Base-by-base conservation (phyloP, 495 filamentous ascomycete species). In the Daldinia caldariorum region DNA sequence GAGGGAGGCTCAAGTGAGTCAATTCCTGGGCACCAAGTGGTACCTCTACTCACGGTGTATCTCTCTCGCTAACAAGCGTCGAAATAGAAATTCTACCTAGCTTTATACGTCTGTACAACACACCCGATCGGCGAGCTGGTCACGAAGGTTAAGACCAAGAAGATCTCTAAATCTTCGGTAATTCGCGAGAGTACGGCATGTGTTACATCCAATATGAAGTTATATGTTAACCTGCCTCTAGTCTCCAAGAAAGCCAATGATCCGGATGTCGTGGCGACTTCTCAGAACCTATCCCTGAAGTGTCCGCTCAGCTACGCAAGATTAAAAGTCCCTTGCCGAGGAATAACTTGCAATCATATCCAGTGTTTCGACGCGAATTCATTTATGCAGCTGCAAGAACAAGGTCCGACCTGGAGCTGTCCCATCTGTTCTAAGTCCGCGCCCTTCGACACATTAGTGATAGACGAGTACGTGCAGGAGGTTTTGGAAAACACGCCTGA, bases 331-430 rank as follows among this genome's bases (percentile, higher is more conserved):
- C 95, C 95, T 8, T 91, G 92, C 71, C 89, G 95, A 43, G 93
- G 91, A 2, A 83, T 88, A 8, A 75, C 89, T 22, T 99, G 95
- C 77, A 90, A 85, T 7, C 95, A 99, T 79, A 93, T 94, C 43
- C 92, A 95, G 72, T 98, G 95, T 74, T 98, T 98, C 76, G 95
- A 99, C 78, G 95, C 90, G n/a, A 88, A 88, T 2, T 96, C 93
- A 2, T 99, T 97, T 71, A 83, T 99, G 13, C 92, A 97, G 71
- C 76, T 99, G 39, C 94, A 97, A 74, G 94, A 97, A 77, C 95
- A 99, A 82, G 94, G 92, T 0, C 94, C 95, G 20, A 94, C 93
- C 10, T 99, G 95, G 95, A 83, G 87, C 20, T 99, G 95, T 73
- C 95, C 95, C 7, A 89, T 97, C 29, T 99, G 95, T 80, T 92